Percentiles rank a stretch among this genome's conserved stretches.
Conservation (phyloP, 768 basidiomycete genomes). For the Boletus rubroflammeus region DNA sequence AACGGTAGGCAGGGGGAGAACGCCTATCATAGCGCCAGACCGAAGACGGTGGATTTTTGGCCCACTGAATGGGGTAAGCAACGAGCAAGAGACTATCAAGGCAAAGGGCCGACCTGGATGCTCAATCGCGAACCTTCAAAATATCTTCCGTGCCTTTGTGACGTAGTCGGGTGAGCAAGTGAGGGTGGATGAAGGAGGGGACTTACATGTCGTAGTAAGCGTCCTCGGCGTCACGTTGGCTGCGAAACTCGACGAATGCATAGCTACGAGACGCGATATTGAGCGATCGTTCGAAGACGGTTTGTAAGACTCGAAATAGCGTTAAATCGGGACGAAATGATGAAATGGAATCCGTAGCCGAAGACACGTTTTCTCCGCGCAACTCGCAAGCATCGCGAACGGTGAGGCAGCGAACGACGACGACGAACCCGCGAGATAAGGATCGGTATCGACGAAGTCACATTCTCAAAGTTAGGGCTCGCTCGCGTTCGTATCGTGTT, state of each 20-base stretch:
- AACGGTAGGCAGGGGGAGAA: conserved; percentile 41
- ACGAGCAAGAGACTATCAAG: neutral
- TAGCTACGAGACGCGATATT: conserved; percentile 66
- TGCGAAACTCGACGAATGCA: conserved; percentile 83
- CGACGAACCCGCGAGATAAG: conserved; percentile 29
- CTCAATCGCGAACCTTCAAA: conserved; percentile 75
- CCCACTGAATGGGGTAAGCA: conserved; percentile 51
- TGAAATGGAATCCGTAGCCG: conserved; percentile 24
- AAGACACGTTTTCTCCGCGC: conserved; percentile 28
- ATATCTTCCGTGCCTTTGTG: conserved; percentile 63
- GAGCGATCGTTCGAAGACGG: conserved; percentile 47
- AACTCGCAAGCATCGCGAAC: conserved; percentile 25
- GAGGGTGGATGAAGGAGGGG: neutral
- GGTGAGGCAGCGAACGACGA: conserved; percentile 24
- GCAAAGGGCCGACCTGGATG: conserved; percentile 53
- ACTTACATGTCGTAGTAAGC: conserved; percentile 82
- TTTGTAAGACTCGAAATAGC: conserved; percentile 37
- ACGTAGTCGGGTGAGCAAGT: conserved; percentile 9
- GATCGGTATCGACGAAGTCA: conserved; percentile 29
- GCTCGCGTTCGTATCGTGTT: conserved; percentile 30
- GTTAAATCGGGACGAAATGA: conserved; percentile 31
- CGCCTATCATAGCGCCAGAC: conserved; percentile 74
- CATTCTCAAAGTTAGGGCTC: conserved; percentile 21
- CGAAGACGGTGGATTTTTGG: conserved; percentile 79
- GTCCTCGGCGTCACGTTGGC: conserved; percentile 73